These are phyloP conservation scores for Trichomonas gallinae DNA, from an alignment of 208 protist species.

Conservation along the genomic window DNA sequence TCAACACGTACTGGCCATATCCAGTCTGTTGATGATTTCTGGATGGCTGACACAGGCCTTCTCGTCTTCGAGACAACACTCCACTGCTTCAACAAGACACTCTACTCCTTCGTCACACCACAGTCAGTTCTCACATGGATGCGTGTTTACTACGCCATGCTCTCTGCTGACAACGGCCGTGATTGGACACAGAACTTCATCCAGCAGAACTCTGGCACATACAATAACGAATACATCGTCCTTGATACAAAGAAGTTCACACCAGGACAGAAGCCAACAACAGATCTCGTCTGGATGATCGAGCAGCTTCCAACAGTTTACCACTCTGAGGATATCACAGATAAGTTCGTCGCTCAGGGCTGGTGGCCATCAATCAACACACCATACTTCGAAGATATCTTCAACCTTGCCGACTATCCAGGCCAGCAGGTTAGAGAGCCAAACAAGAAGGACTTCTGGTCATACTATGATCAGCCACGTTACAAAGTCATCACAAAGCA, in stretches of 20 bases:
- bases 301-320: not conserved
- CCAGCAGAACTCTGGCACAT: not conserved
- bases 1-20: not conserved
- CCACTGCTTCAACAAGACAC: not conserved
- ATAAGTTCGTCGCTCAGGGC: not conserved
- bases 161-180: not conserved
- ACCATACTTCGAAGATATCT: not conserved
- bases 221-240: conserved; percentile 2
- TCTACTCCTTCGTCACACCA: not conserved
- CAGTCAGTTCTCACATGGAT: not conserved
- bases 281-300: not conserved
- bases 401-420: not conserved
- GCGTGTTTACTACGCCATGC: not conserved
- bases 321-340: not conserved
- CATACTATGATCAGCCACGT: not conserved
- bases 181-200: conserved; percentile 20
- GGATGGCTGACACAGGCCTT: not conserved
- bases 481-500: not conserved
- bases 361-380: not conserved
- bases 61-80: not conserved
- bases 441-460: not conserved
- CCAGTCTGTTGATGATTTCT: not conserved
- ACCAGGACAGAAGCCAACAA: not conserved
- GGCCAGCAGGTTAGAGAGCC: not conserved
- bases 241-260: not conserved